Conservation (phyloP, 2,329 filamentous ascomycete species). For the Exophiala sp. region DNA sequence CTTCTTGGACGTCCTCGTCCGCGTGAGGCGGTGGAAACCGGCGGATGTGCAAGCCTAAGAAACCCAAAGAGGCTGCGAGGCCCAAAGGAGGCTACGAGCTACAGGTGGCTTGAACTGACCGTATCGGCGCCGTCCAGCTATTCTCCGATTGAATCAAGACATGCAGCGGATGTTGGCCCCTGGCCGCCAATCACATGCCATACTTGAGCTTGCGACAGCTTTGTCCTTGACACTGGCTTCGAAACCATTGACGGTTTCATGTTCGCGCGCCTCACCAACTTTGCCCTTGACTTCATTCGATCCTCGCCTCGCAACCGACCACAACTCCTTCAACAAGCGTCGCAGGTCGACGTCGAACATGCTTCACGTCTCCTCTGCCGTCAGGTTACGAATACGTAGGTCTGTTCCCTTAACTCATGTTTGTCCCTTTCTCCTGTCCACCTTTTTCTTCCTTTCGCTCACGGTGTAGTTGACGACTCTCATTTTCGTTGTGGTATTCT, state of each 20-base stretch:
- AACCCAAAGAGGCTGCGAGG: background rate
- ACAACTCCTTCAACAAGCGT: slow-evolving; percentile 14
- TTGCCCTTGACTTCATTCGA: slow-evolving; percentile 17
- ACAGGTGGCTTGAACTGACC: slow-evolving; percentile 6
- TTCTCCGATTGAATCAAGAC: background rate
- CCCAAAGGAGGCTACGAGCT: background rate
- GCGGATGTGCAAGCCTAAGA: slow-evolving; percentile 1
- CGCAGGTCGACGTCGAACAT: slow-evolving; percentile 8
- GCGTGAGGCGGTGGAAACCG: slow-evolving; percentile 14
- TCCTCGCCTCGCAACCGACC: slow-evolving; percentile 1
- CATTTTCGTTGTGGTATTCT: background rate
- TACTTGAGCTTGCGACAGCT: background rate
- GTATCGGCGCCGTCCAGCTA: background rate
- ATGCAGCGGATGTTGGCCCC: background rate
- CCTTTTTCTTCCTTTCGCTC: background rate
- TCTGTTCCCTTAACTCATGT: background rate
- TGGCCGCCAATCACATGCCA: background rate
- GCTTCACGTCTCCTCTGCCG: background rate
- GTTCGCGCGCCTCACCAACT: background rate
- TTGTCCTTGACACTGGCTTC: background rate
- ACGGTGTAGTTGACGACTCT: background rate
- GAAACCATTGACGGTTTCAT: slow-evolving; percentile 14
- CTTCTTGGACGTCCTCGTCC: slow-evolving; percentile 2
- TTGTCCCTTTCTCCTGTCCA: background rate
- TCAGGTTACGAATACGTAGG: background rate